Conservation (phyloP, 352 stramenopile genomes). For the Achlya hypogyna region DNA sequence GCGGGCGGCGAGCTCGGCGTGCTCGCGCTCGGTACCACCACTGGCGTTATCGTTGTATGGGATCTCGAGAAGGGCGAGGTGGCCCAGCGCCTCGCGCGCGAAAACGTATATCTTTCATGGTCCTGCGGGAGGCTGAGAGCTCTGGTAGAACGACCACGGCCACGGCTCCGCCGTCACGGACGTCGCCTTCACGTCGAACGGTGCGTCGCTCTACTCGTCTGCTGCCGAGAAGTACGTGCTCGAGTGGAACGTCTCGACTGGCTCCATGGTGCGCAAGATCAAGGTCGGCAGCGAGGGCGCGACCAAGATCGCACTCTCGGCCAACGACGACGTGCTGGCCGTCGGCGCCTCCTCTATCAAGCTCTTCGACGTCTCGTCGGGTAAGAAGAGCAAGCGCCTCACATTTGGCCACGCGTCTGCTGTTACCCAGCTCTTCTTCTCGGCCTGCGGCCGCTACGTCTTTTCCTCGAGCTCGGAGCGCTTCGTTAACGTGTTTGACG, state of each 20-base stretch:
- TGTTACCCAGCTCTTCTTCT: slow-evolving; percentile 64
- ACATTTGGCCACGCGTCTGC: slow-evolving; percentile 60
- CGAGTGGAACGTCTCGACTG: slow-evolving; percentile 61
- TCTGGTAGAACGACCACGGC: slow-evolving; percentile 28
- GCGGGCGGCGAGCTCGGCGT: slow-evolving; percentile 30
- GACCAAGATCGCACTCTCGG: slow-evolving; percentile 52
- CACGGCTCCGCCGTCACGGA: slow-evolving; percentile 42
- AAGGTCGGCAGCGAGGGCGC: slow-evolving; percentile 41
- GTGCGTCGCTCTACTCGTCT: slow-evolving; percentile 55
- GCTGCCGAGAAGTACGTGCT: slow-evolving; percentile 67
- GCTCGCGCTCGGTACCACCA: slow-evolving; percentile 63
- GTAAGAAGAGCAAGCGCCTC: slow-evolving; percentile 72
- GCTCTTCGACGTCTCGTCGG: slow-evolving; percentile 64
- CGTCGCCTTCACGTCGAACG: slow-evolving; percentile 62
- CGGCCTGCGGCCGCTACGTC: slow-evolving; percentile 49
- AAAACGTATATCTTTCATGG: slow-evolving; percentile 21
- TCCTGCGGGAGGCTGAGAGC: not conserved
- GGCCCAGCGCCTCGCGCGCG: slow-evolving; percentile 41
- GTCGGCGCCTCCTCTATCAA: slow-evolving; percentile 54
- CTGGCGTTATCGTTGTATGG: slow-evolving; percentile 56
- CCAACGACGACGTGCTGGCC: slow-evolving; percentile 51
- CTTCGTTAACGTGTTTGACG: slow-evolving; percentile 82
- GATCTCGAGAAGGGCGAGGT: slow-evolving; percentile 61
- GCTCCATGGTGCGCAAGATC: slow-evolving; percentile 51
- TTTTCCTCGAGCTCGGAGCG: slow-evolving; percentile 59